Percentiles rank a stretch among this genome's conserved stretches.
Evolutionary conservation across 106 monocot species (phyloP).

Genomic region (Acorus calamus): DNA sequence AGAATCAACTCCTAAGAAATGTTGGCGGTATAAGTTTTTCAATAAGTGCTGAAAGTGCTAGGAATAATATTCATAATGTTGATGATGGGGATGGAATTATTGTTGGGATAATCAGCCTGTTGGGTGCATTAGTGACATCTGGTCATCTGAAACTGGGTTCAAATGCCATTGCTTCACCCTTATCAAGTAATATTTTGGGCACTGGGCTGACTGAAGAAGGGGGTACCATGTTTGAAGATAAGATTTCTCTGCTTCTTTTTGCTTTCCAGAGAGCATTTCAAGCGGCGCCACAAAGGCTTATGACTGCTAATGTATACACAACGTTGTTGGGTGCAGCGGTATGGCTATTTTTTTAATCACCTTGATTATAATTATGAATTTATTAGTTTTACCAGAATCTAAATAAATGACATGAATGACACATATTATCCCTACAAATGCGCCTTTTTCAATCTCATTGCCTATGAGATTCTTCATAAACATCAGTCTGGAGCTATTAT

Average conservation of each 20-base stretch:
- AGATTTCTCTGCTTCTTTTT: slow-evolving; percentile 76
- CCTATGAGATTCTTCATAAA: no score
- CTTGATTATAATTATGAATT: not conserved
- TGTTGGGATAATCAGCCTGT: slow-evolving; percentile 79
- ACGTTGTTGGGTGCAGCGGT: slow-evolving; percentile 78
- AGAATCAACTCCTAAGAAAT: slow-evolving; percentile 44
- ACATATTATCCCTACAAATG: no score
- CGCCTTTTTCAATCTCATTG: no score
- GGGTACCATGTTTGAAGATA: slow-evolving; percentile 68
- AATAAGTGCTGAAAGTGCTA: slow-evolving; percentile 68
- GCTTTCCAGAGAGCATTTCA: slow-evolving; percentile 84
- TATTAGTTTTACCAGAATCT: not conserved
- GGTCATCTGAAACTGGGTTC: slow-evolving; percentile 60
- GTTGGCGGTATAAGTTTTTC: slow-evolving; percentile 72
- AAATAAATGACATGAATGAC: no score
- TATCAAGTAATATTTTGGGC: slow-evolving; percentile 19
- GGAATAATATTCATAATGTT: slow-evolving; percentile 77
- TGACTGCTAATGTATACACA: slow-evolving; percentile 86
- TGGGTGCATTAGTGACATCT: slow-evolving; percentile 73
- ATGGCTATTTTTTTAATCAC: slow-evolving; percentile 10
- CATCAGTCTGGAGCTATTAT: no score
- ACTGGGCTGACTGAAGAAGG: slow-evolving; percentile 49
- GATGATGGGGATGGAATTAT: slow-evolving; percentile 88
- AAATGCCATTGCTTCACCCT: slow-evolving; percentile 23
- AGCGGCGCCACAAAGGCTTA: slow-evolving; percentile 62